Evolutionary conservation across 768 basidiomycete species (phyloP), one percentile per base, ranked within the genome.

Genomic region (Melanogaster broomeanus): DNA sequence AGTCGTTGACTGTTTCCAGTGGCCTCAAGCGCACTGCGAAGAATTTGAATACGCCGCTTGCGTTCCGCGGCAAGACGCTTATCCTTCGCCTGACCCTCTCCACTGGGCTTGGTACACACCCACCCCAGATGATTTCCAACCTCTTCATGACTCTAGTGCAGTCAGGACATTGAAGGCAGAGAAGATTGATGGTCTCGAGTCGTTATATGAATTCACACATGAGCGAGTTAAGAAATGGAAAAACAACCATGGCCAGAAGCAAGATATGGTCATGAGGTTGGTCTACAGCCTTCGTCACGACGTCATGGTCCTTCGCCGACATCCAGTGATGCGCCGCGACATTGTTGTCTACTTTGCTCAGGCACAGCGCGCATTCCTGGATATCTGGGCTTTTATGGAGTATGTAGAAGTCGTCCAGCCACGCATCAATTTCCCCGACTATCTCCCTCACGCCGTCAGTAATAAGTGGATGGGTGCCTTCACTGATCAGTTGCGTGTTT

Each of bases 61-160:
- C 31, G 28, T 51, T 24, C 49, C 34, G n/a, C 34, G 13, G 8
- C 25, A 53, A 37, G 52, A 53, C 13, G 4, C 40, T 2, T 31
- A 52, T 38, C 52, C 35, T 19, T 52, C 4, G 25, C 40, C 51
- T 3, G 39, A 56, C 22, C 41, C 39, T 2, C 33, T 50, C 1
- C 19, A 27, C 7, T 55, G 48, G 42, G 48, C 37, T 0, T 53
- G 51, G 51, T 48, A 41, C 38, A 47, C 46, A 7, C 51, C 40
- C 18, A 48, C 34, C 34, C 10, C 34, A 18, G 34, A 35, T 6
- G 15, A 35, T 35, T 44, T 42, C 37, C 48, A 6, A 31, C 25
- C 15, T 37, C 31, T 44, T 35, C 22, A 13, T 51, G 19, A 45
- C 8, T 30, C 34, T 35, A 18, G 33, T 19, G 34, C 24, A 22